Evolutionary conservation across 176 grass and related monocot species (phyloP), one percentile per base, ranked within the genome.

Genomic region (Aegilops tauschii): DNA sequence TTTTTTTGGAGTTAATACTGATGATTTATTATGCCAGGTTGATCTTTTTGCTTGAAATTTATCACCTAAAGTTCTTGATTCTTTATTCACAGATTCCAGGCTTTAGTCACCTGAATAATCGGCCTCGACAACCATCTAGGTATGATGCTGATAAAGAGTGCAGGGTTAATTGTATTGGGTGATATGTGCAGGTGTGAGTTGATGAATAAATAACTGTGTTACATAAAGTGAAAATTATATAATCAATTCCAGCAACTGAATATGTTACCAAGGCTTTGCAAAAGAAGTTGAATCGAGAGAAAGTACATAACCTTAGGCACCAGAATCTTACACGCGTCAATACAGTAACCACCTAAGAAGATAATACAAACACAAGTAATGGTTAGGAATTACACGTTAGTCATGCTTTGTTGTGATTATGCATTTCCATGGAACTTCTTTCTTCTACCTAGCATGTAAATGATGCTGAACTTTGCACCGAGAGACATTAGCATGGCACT

Each of bases 91-190:
- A 95, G 93, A 90, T 95, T 86, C 88, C 90, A 49, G 90, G 83
- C 69, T 95, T 84, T 80, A 83, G 71, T 83, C 20, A 90, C 8
- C 32, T 85, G 49, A 87, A 83, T 78, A 82, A 90, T 79, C 90
- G 88, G 45, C 85, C 93, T 82, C 80, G 88, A 21, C 90, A 89
- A 69, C 61, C 86, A 64, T 92, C 93, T 56, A 82, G 90, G 90
- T 91, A 82, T 82, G 52, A 88, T 66, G n/a, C 9, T 82, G 23
- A 42, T 52, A 50, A 18, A 74, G 30, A 56, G 23, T 62, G 68
- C 21, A 37, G 47, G 79, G 65, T 42, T 47, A 77, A 76, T 9
- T 65, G 17, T 63, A 27, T 32, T 42, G 10, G 7, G 17, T 87
- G 40, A 35, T 77, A 67, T 80, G 56, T 44, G 58, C 30, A 23